A percentile compares a stretch with the other conserved stretches of the same genome.
These are phyloP conservation scores for Penicillium sp. DNA, from an alignment of 2,329 filamentous ascomycete species.

Conservation along the genomic window DNA sequence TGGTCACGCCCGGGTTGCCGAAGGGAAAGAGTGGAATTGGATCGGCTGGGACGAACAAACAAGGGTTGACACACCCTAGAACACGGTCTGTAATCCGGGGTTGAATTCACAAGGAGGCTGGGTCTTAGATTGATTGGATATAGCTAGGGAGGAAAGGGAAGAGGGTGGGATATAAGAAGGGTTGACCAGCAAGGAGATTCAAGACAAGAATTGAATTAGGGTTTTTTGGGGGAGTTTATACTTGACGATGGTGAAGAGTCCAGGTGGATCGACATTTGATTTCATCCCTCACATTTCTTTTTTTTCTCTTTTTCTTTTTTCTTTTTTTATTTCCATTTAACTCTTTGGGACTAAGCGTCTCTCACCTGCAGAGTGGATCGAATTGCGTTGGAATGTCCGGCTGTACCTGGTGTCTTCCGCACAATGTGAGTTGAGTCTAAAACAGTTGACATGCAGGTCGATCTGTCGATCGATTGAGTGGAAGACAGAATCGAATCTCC, in stretches of 20 bases:
- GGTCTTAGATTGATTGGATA: slow-evolving; percentile 21
- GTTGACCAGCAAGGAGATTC: slow-evolving; percentile 11
- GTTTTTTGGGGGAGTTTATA: slow-evolving; percentile 2
- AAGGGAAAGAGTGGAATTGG: not conserved
- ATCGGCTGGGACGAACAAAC: slow-evolving; percentile 2
- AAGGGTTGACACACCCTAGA: too few species aligned
- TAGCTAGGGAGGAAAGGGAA: slow-evolving; percentile 5
- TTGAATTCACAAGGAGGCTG: slow-evolving; percentile 9
- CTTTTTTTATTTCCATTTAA: slow-evolving; percentile 1
- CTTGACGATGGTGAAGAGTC: not conserved
- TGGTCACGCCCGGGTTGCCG: not conserved
- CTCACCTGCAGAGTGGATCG: slow-evolving; percentile 2
- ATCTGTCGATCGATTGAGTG: too few species aligned
- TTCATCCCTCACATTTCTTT: slow-evolving; percentile 6
- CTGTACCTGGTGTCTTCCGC: slow-evolving; percentile 20
- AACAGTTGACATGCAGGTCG: slow-evolving; percentile 18
- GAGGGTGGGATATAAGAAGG: slow-evolving; percentile 15
- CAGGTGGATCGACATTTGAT: not conserved
- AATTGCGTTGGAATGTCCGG: slow-evolving; percentile 20
- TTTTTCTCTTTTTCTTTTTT: not conserved
- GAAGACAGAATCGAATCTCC: too few species aligned
- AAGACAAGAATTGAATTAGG: not conserved
- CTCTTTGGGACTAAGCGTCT: slow-evolving; percentile 1
- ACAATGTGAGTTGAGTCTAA: slow-evolving; percentile 26
- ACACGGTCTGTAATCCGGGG: slow-evolving; percentile 1